phyloP scores from a whole-genome alignment of 2,329 filamentous ascomycete species.

The Epichloe gansuensis region DNA sequence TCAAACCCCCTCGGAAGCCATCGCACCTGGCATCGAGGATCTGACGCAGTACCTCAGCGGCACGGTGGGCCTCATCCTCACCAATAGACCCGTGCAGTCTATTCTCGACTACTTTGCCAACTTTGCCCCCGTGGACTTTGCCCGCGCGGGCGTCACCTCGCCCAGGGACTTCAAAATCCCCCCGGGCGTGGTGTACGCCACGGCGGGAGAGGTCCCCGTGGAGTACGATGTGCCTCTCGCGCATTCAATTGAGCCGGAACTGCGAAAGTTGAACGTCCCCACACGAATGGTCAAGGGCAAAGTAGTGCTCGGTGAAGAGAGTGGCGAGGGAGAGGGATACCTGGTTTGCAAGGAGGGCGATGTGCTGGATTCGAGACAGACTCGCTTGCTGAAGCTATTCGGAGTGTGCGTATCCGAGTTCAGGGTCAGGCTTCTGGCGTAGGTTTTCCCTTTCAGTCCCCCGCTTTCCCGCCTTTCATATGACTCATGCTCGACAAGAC shows the following conservation, averaged over 20 bases:
- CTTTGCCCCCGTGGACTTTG: conserved; percentile 73
- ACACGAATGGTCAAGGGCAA: conserved; percentile 80
- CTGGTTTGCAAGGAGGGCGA: conserved; percentile 77
- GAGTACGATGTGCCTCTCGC: conserved; percentile 79
- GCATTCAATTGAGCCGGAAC: conserved; percentile 79
- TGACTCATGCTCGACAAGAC: background rate
- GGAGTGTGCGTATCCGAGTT: conserved; percentile 86
- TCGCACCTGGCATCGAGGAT: conserved; percentile 62
- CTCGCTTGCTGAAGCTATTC: conserved; percentile 86
- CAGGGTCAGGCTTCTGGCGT: conserved; percentile 64
- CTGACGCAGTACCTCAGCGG: conserved; percentile 61
- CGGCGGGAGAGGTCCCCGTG: conserved; percentile 63
- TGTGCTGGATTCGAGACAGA: conserved; percentile 79
- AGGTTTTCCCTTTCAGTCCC: conserved; percentile 21
- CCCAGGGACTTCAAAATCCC: conserved; percentile 64
- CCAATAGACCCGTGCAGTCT: conserved; percentile 55
- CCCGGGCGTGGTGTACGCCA: conserved; percentile 73
- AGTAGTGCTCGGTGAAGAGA: conserved; percentile 54
- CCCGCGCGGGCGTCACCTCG: conserved; percentile 69
- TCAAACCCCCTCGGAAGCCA: conserved; percentile 60
- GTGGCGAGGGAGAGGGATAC: conserved; percentile 47
- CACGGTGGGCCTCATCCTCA: conserved; percentile 83
- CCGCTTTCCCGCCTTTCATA: background rate
- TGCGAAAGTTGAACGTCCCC: conserved; percentile 80
- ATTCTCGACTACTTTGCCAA: conserved; percentile 60